Evolutionary conservation across 805 yeast genomes (phyloP), one percentile per base, ranked within the genome.

Genomic region (Metschnikowia borealis): DNA sequence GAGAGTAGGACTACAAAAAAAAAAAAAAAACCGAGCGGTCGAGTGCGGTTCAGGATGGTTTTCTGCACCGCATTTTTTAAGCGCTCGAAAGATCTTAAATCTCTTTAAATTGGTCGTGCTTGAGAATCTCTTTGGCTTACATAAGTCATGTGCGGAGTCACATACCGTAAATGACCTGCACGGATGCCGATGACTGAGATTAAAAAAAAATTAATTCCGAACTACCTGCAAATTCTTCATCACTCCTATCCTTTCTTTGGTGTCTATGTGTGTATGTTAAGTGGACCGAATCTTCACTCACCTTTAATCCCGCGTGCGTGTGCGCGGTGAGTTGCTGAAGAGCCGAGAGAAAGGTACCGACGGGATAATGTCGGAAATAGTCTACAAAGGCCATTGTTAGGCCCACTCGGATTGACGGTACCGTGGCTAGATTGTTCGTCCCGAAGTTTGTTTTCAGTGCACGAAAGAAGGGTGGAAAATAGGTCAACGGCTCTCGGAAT

Each of bases 71-170:
- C 45, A 42, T 34, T 33, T 42, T 33, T 32, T 33, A 32, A 42
- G 45, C 45, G 45, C 45, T 42, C 21, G 45, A 42, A 42, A 42
- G 45, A 42, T 42, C 45, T 42, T 42, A 15, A 42, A 42, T 42
- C 21, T 42, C 34, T 42, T 32, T 42, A 18, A 42, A 13, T 18
- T 32, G 8, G 37, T 41, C 21, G 45, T 42, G 38, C 45, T 39
- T 42, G 31, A 42, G 45, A 42, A 33, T 33, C 38, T 29, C 20
- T n/a, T 2, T 20, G 20, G 45, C 37, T 21, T 33, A 33, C 45
- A 32, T 33, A 33, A 42, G 38, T 14, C 26, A 41, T 33, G 45
- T 34, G 45, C 45, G 38, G 45, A n/a, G 38, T 15, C 38, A 42
- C n/a, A 42, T 42, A 42, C 38, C 38, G 45, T n/a, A 20, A 20